A percentile compares a stretch with the other conserved stretches of the same genome.
Conservation (phyloP, 2,329 filamentous ascomycete genomes). For the Alternaria ventricosa region DNA sequence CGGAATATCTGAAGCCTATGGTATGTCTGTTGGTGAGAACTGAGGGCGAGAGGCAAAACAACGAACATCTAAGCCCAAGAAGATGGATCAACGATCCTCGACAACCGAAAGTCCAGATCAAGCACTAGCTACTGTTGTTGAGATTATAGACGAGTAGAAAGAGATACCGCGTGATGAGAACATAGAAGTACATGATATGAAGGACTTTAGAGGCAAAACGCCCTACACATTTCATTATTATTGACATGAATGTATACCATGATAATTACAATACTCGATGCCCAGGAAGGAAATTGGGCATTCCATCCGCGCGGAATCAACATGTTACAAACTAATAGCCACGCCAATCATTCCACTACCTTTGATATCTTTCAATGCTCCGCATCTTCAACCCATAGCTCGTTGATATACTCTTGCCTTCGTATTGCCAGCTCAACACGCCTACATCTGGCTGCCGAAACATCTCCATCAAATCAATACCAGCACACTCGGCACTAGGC, state of each 20-base stretch:
- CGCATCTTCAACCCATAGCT: background rate
- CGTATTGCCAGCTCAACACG: background rate
- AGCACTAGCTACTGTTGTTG: background rate
- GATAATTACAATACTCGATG: background rate
- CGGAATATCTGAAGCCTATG: background rate
- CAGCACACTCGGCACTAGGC: background rate
- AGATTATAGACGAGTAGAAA: background rate
- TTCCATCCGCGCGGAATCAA: background rate
- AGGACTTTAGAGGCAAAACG: background rate
- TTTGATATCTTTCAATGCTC: background rate
- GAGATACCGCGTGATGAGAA: background rate
- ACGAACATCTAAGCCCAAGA: background rate
- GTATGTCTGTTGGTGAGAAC: background rate
- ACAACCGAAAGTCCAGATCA: background rate
- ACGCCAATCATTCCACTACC: background rate
- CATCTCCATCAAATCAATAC: background rate
- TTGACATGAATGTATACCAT: background rate
- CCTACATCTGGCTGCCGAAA: background rate
- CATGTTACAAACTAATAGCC: background rate
- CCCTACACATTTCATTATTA: background rate
- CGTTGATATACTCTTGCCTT: background rate
- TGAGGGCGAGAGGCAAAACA: background rate
- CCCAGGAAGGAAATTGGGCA: background rate
- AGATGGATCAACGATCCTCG: background rate
- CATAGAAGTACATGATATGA: rapidly evolving